Evolutionary conservation across 1,139 yeast species (phyloP), one percentile per base, ranked within the genome.

Genomic region (Taphrina sp.): DNA sequence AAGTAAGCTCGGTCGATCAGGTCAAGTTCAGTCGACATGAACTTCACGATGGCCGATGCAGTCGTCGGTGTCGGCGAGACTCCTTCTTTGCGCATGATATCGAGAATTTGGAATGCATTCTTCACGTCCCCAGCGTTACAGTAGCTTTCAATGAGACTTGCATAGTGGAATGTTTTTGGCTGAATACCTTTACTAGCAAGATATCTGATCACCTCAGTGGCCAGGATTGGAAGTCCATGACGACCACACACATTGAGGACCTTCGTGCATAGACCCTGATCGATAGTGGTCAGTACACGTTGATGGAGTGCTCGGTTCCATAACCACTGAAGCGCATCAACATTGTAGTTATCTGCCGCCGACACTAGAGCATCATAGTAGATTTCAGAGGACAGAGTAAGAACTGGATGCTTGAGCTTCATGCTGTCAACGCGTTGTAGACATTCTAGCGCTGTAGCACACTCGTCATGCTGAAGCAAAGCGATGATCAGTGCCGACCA

Each of bases 1-100:
- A 53, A 53, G 36, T 23, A 53, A 10, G 52, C 57, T n/a, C 57
- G 52, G 19, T 53, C 57, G 23, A 53, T 41, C 12, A 33, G 49
- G 16, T 38, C 57, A 8, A 33, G 20, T 17, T 53, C 57, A 4
- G 19, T 23, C 12, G 52, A 37, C 35, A 53, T 44, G 46, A 38
- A 36, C 10, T 28, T 20, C 24, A 53, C 35, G 20, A 53, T 44
- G 22, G 53, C 23, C 8, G 29, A 23, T 8, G 57, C 52, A 16
- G 52, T 45, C 26, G 52, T 37, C 14, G 45, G 33, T 14, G 45
- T 14, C 1, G 57, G 52, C 2, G 34, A 28, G 22, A 39, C 46
- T 19, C 52, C 52, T 3, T 26, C 46, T 17, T 37, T 14, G 7
- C 57, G 29, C 52, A 53, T 53, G 24, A 53, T 29, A 3, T 34